phyloP scores from a whole-genome alignment of 345 rosid genomes.

The Aquilaria malaccensis region DNA sequence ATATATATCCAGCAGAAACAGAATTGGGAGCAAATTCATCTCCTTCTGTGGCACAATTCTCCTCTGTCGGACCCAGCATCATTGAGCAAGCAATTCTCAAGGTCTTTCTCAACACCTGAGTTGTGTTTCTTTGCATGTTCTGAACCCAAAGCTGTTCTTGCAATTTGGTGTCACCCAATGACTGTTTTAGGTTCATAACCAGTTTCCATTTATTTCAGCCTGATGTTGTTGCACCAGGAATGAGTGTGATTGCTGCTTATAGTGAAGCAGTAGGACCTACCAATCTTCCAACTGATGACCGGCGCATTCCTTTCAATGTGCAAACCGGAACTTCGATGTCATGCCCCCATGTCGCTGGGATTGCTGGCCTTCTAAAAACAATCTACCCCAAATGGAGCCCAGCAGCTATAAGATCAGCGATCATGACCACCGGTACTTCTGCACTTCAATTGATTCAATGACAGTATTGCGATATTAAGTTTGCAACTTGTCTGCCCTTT shows the following conservation, averaged over 20 bases:
- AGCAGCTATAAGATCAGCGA: conserved; percentile 39
- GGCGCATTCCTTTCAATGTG: conserved; percentile 16
- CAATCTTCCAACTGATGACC: conserved; percentile 13
- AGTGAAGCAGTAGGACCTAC: conserved; percentile 17
- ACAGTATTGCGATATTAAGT: too few relatives aligned
- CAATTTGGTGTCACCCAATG: too few relatives aligned
- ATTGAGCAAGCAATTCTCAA: conserved; percentile 30
- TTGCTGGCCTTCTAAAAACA: conserved; percentile 41
- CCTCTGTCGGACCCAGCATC: conserved; percentile 37
- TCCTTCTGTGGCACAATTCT: conserved; percentile 36
- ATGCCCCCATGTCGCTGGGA: conserved; percentile 48
- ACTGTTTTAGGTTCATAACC: too few relatives aligned
- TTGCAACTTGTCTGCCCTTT: too few relatives aligned
- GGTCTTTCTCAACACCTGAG: conserved; percentile 6
- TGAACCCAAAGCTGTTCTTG: too few relatives aligned
- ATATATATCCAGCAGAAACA: conserved; percentile 14
- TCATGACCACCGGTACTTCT: conserved; percentile 36
- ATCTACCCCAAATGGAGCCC: conserved; percentile 49
- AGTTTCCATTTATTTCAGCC: conserved; percentile 22
- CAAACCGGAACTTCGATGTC: conserved; percentile 53
- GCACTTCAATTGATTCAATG: background rate
- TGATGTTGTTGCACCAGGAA: conserved; percentile 46
- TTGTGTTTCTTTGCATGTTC: background rate
- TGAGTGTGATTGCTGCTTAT: conserved; percentile 35
- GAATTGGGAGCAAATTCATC: conserved; percentile 16